Evolutionary conservation across 805 yeast species (phyloP), one percentile per base, ranked within the genome.

Genomic region (Komagataella populi): DNA sequence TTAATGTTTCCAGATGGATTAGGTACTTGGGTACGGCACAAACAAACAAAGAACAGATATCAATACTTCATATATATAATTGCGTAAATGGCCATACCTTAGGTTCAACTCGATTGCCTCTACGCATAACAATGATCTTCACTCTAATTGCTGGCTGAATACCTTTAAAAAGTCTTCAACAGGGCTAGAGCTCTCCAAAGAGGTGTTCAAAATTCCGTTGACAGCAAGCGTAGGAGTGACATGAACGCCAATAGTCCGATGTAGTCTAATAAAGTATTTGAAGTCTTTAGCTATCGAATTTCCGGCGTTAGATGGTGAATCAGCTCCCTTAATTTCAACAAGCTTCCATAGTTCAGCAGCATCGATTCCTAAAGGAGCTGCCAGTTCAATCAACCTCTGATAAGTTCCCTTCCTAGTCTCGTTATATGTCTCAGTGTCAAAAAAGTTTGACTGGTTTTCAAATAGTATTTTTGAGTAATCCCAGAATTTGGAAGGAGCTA

Each of bases 141-240:
- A 30, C 39, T 30, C 39, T 5, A 30, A 30, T 30, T 30, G 39
- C 14, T 30, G 39, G 39, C 39, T 70, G 45, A 78, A 65, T 10
- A 67, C 61, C 36, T 70, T 63, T 12, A 71, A 63, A 54, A 78
- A 65, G 24, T 72, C 73, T 2, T 70, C 80, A 4, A 70, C 59
- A 4, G 77, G 68, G 49, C 81, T 76, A 6, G 88, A 78, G 46
- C 88, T 80, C 58, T 83, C 84, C 59, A 87, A 73, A 6, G 70
- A 58, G 43, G 70, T 69, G 55, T 74, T 76, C 20, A 72, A 71
- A 49, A 84, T 77, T 1, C 96, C 96, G 62, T 87, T 77, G 45
- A 87, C 68, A 18, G 76, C 64, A 12, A 86, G 84, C 4, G 93
- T 82, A 18, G 96, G 96, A 3, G 93, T 85, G n/a, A 84, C 82